phyloP scores from a whole-genome alignment of 2,329 filamentous ascomycete genomes.

The Metarhizium album region DNA sequence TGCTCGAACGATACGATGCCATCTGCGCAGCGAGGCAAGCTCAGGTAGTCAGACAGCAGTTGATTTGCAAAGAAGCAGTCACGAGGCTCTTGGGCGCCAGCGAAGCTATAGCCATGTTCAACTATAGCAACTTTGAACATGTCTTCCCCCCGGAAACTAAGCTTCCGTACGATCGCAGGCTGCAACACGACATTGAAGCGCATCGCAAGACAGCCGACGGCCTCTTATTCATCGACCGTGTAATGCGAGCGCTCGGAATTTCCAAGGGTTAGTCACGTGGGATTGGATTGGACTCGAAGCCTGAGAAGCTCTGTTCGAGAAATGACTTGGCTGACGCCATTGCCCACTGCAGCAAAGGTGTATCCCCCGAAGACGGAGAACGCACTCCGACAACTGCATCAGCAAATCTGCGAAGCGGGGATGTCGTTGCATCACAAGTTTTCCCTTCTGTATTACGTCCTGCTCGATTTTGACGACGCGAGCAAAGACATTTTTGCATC shows the following conservation, averaged over 20 bases:
- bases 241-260: constrained; percentile 60
- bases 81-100: background rate
- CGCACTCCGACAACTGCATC: constrained; percentile 58
- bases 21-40: no score
- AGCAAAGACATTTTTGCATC: constrained; percentile 40
- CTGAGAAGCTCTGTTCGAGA: background rate
- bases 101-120: constrained; percentile 35
- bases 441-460: constrained; percentile 72
- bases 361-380: constrained; percentile 66
- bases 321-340: background rate
- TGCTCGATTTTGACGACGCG: constrained; percentile 58
- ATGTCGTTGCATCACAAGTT: constrained; percentile 68
- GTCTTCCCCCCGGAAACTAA: constrained; percentile 54
- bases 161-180: constrained; percentile 50
- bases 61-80: background rate
- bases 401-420: constrained; percentile 52
- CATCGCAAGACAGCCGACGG: constrained; percentile 59
- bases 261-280: constrained; percentile 43
- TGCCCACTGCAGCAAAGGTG: constrained; percentile 34
- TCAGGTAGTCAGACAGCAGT: background rate
- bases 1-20: no score
- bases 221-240: constrained; percentile 68
- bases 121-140: constrained; percentile 55
- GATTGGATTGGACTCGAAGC: background rate
- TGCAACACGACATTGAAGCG: constrained; percentile 51